Base-by-base conservation (phyloP, 2,329 filamentous ascomycete species). In the Colletotrichum spinosum region DNA sequence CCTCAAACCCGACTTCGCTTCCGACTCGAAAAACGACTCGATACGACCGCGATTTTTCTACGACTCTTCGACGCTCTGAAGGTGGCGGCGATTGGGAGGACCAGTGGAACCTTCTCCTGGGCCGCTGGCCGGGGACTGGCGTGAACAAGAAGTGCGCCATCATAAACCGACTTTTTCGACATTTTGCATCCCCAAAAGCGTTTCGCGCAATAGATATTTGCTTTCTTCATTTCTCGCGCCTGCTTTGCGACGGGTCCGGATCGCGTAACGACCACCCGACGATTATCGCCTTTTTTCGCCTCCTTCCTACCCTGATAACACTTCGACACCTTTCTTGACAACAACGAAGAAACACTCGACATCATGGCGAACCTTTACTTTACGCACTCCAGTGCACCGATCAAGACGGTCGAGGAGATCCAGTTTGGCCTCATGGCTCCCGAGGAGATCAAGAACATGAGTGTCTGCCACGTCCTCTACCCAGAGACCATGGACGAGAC, bases 401-500 rank as follows among this genome's bases (percentile, higher is more conserved):
- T 98, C 87, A 95, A 96, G 86, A 97, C 92, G 71, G 94, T 99
- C 75, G 91, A 97, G 86, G 97, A 99, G 86, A 97, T 99, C 74
- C 97, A 99, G 85, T 99, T 99, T 77, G 96, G 96, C 76, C 88
- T 99, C 77, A 88, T 99, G 80, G 97, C 96, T 41, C 96, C 96
- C 34, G 96, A 99, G 79, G 97, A 99, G 84, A 97, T 98, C 81
- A 98, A 99, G 85, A 94, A 92, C 75, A 97, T 98, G 93, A 97
- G 94, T 81, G 95, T 98, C 69, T 92, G 90, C 72, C 93, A 97
- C 78, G 95, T 99, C 77, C 88, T 96, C 78, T 98, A 97, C 77
- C 94, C 96, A n/a, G 96, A 99, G 84, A 98, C 96, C 35, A 97
- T 99, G 96, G 96, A 99, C 76, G 96, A 99, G 80, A 91, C 91